phyloP scores from a whole-genome alignment of 2,329 filamentous ascomycete genomes.

The Hirsutella rhossiliensis region DNA sequence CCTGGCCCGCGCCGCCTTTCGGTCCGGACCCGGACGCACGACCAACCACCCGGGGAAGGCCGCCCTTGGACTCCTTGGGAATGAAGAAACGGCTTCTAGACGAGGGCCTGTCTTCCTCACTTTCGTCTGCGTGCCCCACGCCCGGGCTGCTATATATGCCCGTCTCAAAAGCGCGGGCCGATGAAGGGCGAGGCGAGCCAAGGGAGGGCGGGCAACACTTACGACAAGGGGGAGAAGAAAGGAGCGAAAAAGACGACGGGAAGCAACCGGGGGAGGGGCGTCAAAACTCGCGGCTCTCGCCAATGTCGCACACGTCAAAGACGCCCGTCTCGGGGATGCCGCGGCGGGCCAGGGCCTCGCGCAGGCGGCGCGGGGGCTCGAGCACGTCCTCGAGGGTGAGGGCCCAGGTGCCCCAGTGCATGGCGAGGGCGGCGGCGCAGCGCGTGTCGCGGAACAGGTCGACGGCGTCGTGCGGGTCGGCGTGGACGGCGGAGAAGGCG shows the following conservation, averaged over 20 bases:
- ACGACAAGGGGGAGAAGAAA: background rate
- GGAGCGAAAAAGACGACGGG: background rate
- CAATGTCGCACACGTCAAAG: slow-evolving; percentile 77
- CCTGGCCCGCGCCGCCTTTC: too few relatives aligned
- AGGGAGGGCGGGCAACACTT: background rate
- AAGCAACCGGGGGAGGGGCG: background rate
- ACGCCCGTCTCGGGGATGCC: slow-evolving; percentile 57
- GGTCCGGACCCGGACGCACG: too few relatives aligned
- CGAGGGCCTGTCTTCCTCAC: too few relatives aligned
- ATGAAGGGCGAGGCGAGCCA: background rate
- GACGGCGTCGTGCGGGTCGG: slow-evolving; percentile 75
- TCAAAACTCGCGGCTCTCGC: slow-evolving; percentile 68
- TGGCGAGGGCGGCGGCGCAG: slow-evolving; percentile 68
- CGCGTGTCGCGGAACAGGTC: slow-evolving; percentile 80
- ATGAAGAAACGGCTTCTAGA: background rate
- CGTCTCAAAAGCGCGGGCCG: too few relatives aligned
- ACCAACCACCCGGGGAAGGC: too few relatives aligned
- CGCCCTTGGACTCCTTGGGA: too few relatives aligned
- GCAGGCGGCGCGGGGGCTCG: slow-evolving; percentile 66
- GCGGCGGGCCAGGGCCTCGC: slow-evolving; percentile 56
- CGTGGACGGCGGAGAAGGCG: slow-evolving; percentile 72
- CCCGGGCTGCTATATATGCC: too few relatives aligned
- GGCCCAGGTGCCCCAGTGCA: slow-evolving; percentile 90
- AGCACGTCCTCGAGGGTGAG: slow-evolving; percentile 75
- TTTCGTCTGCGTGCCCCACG: too few relatives aligned